These are phyloP conservation scores for Biscogniauxia mediterranea DNA, from an alignment of 2,329 filamentous ascomycete genomes.

Conservation along the genomic window DNA sequence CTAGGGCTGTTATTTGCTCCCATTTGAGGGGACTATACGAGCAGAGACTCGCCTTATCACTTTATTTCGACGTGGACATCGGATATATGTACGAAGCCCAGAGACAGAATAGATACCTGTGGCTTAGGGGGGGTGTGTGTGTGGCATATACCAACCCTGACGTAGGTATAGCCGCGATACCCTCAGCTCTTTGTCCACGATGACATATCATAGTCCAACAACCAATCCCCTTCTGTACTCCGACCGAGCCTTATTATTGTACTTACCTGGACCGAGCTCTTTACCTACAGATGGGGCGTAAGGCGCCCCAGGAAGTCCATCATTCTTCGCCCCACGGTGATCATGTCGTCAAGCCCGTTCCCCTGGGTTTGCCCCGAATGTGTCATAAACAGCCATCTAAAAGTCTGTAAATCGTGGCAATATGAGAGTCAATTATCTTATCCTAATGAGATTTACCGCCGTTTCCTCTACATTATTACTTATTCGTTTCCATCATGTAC, in stretches of 20 bases:
- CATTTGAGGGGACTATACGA: neutral
- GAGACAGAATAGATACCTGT: neutral
- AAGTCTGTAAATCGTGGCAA: neutral
- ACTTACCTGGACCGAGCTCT: neutral
- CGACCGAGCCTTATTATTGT: neutral
- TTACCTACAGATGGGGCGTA: neutral
- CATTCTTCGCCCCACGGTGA: neutral
- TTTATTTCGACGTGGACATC: neutral
- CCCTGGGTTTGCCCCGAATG: neutral
- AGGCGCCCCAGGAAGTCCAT: neutral
- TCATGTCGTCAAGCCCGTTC: neutral
- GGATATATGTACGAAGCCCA: neutral
- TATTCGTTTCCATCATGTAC: neutral
- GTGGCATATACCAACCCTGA: neutral
- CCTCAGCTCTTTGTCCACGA: neutral
- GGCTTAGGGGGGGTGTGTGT: no score
- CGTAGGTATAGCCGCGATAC: neutral
- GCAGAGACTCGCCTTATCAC: neutral
- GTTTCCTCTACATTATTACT: neutral
- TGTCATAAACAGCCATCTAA: neutral
- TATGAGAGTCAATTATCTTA: neutral
- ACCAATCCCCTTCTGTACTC: neutral
- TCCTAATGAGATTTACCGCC: neutral
- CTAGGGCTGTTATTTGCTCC: neutral
- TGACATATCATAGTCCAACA: neutral